Evolutionary conservation across 306 rosid genomes (phyloP).

Genomic region (Pachyrhizus erosus): DNA sequence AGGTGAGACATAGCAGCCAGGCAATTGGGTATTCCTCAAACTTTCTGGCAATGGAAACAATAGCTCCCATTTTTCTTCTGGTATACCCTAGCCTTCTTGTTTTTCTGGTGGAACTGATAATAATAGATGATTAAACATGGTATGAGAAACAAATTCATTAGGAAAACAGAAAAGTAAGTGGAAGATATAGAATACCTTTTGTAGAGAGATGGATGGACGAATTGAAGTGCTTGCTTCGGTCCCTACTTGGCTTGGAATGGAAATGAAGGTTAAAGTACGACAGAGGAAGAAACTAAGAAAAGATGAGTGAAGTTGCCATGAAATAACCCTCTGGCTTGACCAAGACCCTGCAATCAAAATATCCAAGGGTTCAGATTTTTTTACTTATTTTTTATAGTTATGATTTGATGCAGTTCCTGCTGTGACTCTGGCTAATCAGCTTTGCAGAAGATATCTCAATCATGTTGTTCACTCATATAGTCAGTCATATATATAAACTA

Average conservation of each 20-base stretch:
- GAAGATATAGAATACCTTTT: not conserved
- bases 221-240: not conserved
- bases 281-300: not conserved
- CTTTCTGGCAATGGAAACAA: not conserved
- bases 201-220: not conserved
- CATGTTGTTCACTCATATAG: no score
- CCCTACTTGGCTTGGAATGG: not conserved
- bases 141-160: not conserved
- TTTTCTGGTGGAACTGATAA: not conserved
- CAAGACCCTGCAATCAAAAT: no score
- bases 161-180: not conserved
- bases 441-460: no score
- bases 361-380: no score
- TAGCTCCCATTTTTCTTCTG: not conserved
- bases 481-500: no score
- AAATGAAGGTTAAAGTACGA: not conserved
- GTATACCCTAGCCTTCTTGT: no score
- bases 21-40: not conserved
- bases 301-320: not conserved
- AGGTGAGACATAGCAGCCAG: not conserved
- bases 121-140: no score
- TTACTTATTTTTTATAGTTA: no score
- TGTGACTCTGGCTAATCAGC: no score
- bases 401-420: no score
- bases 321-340: not conserved